Base-by-base conservation (phyloP, 2,329 filamentous ascomycete genomes). In the Phymatotrichopsis omnivora region DNA sequence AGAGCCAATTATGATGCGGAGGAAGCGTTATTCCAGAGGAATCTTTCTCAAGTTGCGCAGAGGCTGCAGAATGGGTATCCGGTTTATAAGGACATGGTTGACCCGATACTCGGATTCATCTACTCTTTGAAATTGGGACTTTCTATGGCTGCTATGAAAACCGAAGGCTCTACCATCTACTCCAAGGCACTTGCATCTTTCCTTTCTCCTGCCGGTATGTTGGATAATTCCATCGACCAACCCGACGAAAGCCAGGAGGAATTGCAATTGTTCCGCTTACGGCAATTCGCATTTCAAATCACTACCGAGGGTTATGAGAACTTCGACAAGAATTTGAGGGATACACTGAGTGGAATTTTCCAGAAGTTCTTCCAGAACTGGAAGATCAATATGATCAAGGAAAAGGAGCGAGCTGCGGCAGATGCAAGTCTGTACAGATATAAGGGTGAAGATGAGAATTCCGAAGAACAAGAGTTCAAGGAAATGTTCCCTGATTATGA, bases 351-450 rank as follows among this genome's bases (percentile, higher is more conserved):
- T 11, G 71, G 74, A 54, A 72, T 78, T 14, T 77, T 95, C 50
- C 75, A 82, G 41, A 69, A 68, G 12, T 80, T 93, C 58, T 93
- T 87, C 58, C 67, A 76, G 12, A 73, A 86, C 39, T 98, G 89
- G 87, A 83, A 76, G 56, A 73, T 75, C 39, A 80, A 81, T 59
- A 73, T 94, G 2, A 74, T 80, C 42, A 70, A 76, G 16, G 87
- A 95, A 53, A 81, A 85, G 57, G 76, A 79, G 57, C 75, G 82
- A 35, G 78, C 82, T 55, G 80, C 82, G 14, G 73, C 75, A 22
- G 83, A 81, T 51, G 76, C 75, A 4, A 86, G 82, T 52, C 64
- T 93, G 29, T 98, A 93, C 63, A 80, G 78, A 16, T 95, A 91
- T 65, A 76, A 78, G 52, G 89, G 87, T 24, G 80, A 87, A 36